These are phyloP conservation scores for Exserohilum turcica DNA, from an alignment of 2,329 filamentous ascomycete genomes.

Conservation along the genomic window DNA sequence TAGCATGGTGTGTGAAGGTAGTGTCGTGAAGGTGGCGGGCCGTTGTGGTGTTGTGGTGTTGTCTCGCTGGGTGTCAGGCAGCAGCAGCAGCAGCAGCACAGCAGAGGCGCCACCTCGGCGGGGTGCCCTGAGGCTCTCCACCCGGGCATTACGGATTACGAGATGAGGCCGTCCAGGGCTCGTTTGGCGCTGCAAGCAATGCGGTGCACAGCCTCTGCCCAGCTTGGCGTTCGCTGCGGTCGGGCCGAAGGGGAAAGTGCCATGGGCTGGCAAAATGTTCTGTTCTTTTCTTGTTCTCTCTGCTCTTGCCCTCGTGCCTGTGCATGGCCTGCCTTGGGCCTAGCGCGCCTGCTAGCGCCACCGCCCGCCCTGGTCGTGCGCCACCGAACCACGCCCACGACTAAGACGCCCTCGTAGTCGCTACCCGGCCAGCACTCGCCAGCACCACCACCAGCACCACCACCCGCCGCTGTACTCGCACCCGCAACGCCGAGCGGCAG, in stretches of 20 bases:
- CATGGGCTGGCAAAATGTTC: no score
- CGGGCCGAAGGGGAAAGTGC: no score
- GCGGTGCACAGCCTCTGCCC: slow-evolving; percentile 17
- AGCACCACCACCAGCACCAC: no score
- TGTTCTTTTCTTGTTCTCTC: no score
- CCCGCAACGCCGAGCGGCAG: not conserved
- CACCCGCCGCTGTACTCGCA: no score
- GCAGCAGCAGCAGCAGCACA: not conserved
- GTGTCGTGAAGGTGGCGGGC: no score
- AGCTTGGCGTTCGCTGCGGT: slow-evolving; percentile 19
- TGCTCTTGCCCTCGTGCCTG: slow-evolving; percentile 6
- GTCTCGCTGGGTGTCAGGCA: slow-evolving; percentile 2
- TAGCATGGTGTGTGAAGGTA: not conserved
- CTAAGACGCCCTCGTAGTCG: not conserved
- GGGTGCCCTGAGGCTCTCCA: slow-evolving; percentile 4
- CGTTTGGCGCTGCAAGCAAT: slow-evolving; percentile 14
- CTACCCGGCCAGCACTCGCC: no score
- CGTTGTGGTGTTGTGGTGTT: not conserved
- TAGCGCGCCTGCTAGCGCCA: no score
- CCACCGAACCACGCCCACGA: not conserved
- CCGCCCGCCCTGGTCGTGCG: not conserved
- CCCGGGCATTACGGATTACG: not conserved
- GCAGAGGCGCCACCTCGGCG: not conserved
- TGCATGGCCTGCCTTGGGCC: not conserved
- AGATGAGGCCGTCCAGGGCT: slow-evolving; percentile 2